Conservation (phyloP, 306 rosid species). For the Dalbergia cochinchinensis region DNA sequence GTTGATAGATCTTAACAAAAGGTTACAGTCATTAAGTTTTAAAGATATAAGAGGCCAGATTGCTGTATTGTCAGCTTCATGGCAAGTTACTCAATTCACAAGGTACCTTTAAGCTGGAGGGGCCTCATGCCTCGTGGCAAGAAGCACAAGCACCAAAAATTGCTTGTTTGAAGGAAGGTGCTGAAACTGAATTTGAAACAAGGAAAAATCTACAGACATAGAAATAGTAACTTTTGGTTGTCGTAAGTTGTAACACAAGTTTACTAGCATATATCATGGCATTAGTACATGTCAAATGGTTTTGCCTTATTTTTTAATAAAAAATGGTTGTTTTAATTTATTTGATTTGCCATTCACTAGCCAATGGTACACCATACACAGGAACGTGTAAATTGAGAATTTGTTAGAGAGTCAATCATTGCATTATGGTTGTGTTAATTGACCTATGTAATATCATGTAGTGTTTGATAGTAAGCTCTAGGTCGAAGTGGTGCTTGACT, state of each 20-base stretch:
- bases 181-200: neutral
- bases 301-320: neutral
- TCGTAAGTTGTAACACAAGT: neutral
- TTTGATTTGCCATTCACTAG: neutral
- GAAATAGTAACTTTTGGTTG: neutral
- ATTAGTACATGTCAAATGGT: constrained; percentile 1
- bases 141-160: constrained; percentile 22
- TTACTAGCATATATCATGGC: constrained; percentile 16
- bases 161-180: constrained; percentile 2
- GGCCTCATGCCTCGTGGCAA: constrained; percentile 6
- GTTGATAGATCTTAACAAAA: neutral
- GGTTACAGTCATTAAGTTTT: neutral
- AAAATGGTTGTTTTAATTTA: neutral
- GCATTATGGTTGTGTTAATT: constrained; percentile 9
- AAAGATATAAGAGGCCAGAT: constrained; percentile 23
- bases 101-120: constrained; percentile 2
- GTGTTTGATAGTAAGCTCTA: constrained; percentile 25
- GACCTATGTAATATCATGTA: neutral
- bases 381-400: neutral
- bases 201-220: neutral
- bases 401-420: constrained; percentile 8
- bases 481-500: constrained; percentile 39
- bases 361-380: neutral
- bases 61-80: constrained; percentile 14
- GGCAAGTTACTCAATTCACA: constrained; percentile 13